Evolutionary conservation across 345 rosid species (phyloP).

Genomic region (Eucalyptus camaldulensis): DNA sequence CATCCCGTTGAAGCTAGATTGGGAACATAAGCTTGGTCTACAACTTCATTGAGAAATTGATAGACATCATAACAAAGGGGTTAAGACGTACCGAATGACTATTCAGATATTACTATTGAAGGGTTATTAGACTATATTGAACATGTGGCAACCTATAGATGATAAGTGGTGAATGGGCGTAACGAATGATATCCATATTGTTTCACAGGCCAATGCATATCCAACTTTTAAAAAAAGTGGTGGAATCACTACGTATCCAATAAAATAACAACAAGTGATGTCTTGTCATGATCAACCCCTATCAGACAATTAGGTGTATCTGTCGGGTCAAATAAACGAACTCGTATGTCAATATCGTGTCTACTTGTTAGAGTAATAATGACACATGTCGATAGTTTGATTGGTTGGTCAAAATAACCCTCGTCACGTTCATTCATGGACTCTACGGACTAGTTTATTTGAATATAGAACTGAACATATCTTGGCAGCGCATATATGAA

Average conservation of each 20-base stretch:
- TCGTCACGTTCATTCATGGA: not conserved
- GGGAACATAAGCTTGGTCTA: not conserved
- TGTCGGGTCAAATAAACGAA: not conserved
- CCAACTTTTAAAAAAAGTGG: not conserved
- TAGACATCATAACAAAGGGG: not conserved
- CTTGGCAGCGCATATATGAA: not conserved
- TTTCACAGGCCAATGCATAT: not conserved
- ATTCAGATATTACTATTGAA: not conserved
- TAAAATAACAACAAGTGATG: not conserved
- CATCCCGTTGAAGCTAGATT: not conserved
- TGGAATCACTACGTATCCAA: not conserved
- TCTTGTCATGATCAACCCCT: not conserved
- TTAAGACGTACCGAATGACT: rapidly evolving
- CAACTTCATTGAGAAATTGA: not conserved
- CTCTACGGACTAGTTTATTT: not conserved
- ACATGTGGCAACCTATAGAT: not conserved
- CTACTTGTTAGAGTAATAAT: rapidly evolving
- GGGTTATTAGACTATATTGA: not conserved
- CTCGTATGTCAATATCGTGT: not conserved
- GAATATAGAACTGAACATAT: not conserved
- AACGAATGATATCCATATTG: not conserved
- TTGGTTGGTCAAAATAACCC: not conserved
- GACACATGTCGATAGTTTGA: not conserved
- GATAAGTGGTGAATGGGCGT: not conserved
- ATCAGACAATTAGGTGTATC: not conserved